phyloP scores from a whole-genome alignment of 805 yeast species.

The Lipomyces starkeyi region DNA sequence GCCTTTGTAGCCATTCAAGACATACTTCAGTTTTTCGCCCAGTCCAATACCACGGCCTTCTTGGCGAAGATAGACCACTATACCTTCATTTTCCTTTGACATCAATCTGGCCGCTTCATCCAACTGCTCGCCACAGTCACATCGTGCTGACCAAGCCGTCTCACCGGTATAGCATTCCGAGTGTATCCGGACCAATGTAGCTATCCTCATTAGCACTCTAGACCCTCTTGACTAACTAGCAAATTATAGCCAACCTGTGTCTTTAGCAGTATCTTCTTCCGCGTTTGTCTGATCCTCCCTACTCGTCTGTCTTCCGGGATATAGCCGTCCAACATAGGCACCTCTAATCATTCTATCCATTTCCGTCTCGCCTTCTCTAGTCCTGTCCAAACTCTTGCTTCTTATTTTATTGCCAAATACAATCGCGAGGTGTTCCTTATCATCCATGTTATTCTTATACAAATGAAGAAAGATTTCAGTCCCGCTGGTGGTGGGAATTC shows the following conservation, averaged over 20 bases:
- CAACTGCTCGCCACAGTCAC: constrained; percentile 99
- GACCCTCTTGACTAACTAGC: neutral
- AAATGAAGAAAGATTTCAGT: constrained; percentile 92
- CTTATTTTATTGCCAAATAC: constrained; percentile 94
- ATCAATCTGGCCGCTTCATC: constrained; percentile 96
- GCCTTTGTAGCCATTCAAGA: neutral
- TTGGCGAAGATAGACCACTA: constrained; percentile 93
- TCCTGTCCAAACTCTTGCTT: constrained; percentile 70
- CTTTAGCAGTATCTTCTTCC: constrained; percentile 25
- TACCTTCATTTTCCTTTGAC: constrained; percentile 88
- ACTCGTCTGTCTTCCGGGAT: constrained; percentile 80
- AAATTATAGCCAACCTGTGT: constrained; percentile 8
- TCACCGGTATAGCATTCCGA: constrained; percentile 99
- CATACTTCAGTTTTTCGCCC: constrained; percentile 85
- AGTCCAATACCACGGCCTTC: constrained; percentile 99
- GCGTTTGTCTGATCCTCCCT: constrained; percentile 29
- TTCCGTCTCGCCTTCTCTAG: constrained; percentile 75
- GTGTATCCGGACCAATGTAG: constrained; percentile 80
- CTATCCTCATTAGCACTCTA: constrained; percentile 4
- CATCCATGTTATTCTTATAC: constrained; percentile 82
- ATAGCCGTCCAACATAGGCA: constrained; percentile 87
- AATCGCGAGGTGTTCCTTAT: constrained; percentile 94
- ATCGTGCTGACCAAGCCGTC: constrained; percentile 98
- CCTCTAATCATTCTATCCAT: constrained; percentile 98
- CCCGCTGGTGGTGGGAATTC: constrained; percentile 95